Evolutionary conservation across 2,329 filamentous ascomycete species (phyloP).

Genomic region (Penicillium olsonii): DNA sequence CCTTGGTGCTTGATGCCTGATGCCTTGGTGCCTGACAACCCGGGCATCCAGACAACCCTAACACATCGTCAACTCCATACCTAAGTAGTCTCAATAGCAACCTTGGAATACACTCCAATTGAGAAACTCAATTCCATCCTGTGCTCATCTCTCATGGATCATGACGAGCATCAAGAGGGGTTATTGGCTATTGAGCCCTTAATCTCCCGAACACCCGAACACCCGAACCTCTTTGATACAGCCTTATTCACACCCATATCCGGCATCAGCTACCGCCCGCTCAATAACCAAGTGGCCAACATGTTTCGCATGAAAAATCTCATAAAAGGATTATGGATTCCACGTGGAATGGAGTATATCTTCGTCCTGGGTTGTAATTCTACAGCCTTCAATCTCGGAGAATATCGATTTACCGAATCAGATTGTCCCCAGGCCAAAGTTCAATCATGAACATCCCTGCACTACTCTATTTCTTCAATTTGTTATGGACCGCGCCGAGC

Average conservation of each 20-base stretch:
- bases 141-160: background rate
- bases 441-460: slow-evolving; percentile 24
- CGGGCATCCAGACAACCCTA: background rate
- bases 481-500: slow-evolving; percentile 18
- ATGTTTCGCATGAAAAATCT: slow-evolving; percentile 1
- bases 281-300: slow-evolving; percentile 4
- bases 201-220: background rate
- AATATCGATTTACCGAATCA: background rate
- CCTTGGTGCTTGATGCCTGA: background rate
- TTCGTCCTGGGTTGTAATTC: background rate
- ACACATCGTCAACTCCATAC: background rate
- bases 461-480: slow-evolving; percentile 23
- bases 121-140: background rate
- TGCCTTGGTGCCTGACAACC: background rate
- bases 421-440: background rate
- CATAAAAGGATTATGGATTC: slow-evolving; percentile 15
- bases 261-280: slow-evolving; percentile 5
- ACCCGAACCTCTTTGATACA: background rate
- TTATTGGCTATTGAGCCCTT: background rate
- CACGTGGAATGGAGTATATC: background rate
- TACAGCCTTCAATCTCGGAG: background rate
- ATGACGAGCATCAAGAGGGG: background rate
- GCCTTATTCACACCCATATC: slow-evolving; percentile 22
- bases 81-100: no score
- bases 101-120: background rate